Evolutionary conservation across 1,284 basidiomycete species (phyloP).

Genomic region (Sphagnurus paluster): DNA sequence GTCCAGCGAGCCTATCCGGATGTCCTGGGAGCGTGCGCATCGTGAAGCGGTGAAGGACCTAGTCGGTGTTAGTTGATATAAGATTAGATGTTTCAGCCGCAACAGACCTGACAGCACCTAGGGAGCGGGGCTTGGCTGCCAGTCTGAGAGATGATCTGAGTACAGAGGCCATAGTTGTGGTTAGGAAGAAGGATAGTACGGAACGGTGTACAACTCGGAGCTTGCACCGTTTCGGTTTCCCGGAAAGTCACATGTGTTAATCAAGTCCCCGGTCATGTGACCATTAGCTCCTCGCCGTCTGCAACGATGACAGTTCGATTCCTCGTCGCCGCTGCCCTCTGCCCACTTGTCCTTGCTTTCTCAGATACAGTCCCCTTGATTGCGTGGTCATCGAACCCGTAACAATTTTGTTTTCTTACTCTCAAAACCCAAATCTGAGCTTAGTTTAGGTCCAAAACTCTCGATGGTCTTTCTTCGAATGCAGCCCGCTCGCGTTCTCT

Average conservation of each 20-base stretch:
- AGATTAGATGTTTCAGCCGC: background rate
- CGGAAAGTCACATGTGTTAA: conserved; percentile 19
- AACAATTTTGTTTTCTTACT: conserved; percentile 7
- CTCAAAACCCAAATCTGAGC: conserved; percentile 6
- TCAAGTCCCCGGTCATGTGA: conserved; percentile 5
- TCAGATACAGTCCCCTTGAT: conserved; percentile 61
- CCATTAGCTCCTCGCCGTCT: background rate
- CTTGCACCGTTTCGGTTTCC: background rate
- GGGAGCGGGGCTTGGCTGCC: conserved; percentile 7
- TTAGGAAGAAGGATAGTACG: background rate
- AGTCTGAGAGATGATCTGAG: conserved; percentile 14
- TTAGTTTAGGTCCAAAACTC: conserved; percentile 42
- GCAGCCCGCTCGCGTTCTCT: conserved; percentile 33
- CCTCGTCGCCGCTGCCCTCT: conserved; percentile 35
- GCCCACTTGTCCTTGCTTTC: conserved; percentile 52
- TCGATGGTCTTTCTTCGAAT: conserved; percentile 40
- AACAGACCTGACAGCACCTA: conserved; percentile 6
- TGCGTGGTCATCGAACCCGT: conserved; percentile 72
- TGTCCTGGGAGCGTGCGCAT: conserved; percentile 30
- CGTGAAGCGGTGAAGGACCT: conserved; percentile 46
- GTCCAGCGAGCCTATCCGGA: conserved; percentile 61
- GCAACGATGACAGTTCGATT: conserved; percentile 13
- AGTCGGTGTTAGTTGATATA: background rate
- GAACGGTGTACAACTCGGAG: background rate
- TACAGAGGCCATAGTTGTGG: conserved; percentile 13